These are phyloP conservation scores for Sugiyamaella novakii DNA, from an alignment of 1,139 yeast species.

Conservation along the genomic window DNA sequence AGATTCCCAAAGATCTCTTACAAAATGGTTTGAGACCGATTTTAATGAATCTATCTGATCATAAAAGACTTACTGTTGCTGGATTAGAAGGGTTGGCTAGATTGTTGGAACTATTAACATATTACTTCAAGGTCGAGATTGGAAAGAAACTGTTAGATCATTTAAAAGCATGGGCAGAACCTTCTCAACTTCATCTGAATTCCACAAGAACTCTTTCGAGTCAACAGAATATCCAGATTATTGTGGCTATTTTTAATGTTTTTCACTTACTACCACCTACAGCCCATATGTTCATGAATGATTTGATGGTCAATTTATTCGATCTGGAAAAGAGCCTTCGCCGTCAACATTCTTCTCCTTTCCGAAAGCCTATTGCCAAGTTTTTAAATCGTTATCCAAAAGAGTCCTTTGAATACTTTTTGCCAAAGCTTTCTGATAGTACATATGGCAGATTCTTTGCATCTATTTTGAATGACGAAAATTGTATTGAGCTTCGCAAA, in stretches of 20 bases:
- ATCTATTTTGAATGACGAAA: slow-evolving; percentile 60
- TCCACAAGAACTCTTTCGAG: slow-evolving; percentile 76
- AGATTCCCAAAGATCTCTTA: slow-evolving; percentile 86
- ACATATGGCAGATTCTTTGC: slow-evolving; percentile 66
- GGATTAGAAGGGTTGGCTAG: slow-evolving; percentile 92
- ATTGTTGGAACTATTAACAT: slow-evolving; percentile 78
- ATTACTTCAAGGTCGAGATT: slow-evolving; percentile 94
- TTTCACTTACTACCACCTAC: slow-evolving; percentile 91
- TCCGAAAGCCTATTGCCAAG: slow-evolving; percentile 87
- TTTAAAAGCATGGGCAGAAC: slow-evolving; percentile 95
- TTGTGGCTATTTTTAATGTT: slow-evolving; percentile 86
- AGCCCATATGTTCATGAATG: slow-evolving; percentile 90
- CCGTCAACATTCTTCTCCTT: slow-evolving; percentile 85
- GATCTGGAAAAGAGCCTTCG: slow-evolving; percentile 81
- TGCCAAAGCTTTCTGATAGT: slow-evolving; percentile 66
- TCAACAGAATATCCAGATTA: slow-evolving; percentile 79
- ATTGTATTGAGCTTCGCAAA: slow-evolving; percentile 59
- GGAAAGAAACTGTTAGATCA: slow-evolving; percentile 93
- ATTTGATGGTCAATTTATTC: slow-evolving; percentile 72
- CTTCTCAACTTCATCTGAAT: slow-evolving; percentile 67
- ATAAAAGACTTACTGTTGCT: slow-evolving; percentile 81
- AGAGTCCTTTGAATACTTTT: slow-evolving; percentile 72
- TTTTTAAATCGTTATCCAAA: slow-evolving; percentile 81
- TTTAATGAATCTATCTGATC: slow-evolving; percentile 92
- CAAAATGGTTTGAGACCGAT: slow-evolving; percentile 95